Evolutionary conservation across 2,329 filamentous ascomycete genomes (phyloP).

Genomic region (Dendryphion nanum): DNA sequence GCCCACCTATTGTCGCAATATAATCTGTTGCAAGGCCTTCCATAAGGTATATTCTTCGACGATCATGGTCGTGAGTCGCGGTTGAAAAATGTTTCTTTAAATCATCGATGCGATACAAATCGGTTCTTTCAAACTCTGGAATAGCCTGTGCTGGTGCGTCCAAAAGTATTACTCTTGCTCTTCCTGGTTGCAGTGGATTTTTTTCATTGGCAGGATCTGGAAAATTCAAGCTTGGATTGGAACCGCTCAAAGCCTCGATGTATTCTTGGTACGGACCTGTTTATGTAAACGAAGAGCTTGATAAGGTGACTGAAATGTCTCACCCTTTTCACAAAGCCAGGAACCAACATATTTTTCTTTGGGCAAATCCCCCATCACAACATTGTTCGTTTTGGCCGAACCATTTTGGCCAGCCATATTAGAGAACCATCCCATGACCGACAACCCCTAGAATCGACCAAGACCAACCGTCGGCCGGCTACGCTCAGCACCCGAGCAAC

Average conservation of each 20-base stretch:
- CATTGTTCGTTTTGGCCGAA: constrained; percentile 1
- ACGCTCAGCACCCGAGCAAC: too few species aligned
- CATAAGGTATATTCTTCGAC: constrained; percentile 31
- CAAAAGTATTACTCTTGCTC: constrained; percentile 25
- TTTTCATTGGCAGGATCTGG: constrained; percentile 29
- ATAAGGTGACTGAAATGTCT: too few species aligned
- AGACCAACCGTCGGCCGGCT: too few species aligned
- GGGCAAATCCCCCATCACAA: not conserved
- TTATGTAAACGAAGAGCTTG: too few species aligned
- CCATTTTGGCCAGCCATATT: not conserved
- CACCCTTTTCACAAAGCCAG: constrained; percentile 31
- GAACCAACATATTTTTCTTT: constrained; percentile 16
- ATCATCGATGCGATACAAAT: constrained; percentile 14
- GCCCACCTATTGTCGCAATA: constrained; percentile 24
- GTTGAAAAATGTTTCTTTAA: constrained; percentile 17
- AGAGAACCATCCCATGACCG: too few species aligned
- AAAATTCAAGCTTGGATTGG: constrained; percentile 28
- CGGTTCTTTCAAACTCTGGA: constrained; percentile 13
- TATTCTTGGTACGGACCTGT: constrained; percentile 31
- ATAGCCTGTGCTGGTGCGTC: constrained; percentile 14
- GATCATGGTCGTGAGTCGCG: constrained; percentile 8
- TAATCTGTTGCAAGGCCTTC: constrained; percentile 32
- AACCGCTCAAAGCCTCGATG: constrained; percentile 25
- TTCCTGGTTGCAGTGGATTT: constrained; percentile 13
- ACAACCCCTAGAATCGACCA: too few species aligned